Evolutionary conservation across 1,284 basidiomycete genomes (phyloP).

Genomic region (Cryptococcus amylolentus): DNA sequence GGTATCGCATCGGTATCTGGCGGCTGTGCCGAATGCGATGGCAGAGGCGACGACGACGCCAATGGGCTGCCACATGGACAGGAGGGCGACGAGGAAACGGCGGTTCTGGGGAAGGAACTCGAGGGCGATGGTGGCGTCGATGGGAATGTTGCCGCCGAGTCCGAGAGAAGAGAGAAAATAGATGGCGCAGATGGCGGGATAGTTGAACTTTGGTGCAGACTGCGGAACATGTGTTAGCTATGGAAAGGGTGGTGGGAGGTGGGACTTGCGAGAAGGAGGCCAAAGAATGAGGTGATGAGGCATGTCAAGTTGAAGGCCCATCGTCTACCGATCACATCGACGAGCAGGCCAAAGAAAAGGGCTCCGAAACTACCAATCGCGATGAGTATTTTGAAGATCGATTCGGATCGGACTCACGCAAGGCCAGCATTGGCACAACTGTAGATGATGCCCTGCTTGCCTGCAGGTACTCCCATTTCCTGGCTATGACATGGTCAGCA

Average conservation of each 20-base stretch:
- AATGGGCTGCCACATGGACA: conserved; percentile 49
- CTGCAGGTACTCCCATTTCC: conserved; percentile 32
- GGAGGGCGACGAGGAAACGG: conserved; percentile 50
- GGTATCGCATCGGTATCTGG: conserved; percentile 28
- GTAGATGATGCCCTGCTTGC: conserved; percentile 56
- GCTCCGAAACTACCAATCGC: conserved; percentile 3
- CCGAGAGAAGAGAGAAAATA: conserved; percentile 47
- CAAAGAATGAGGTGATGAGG: conserved; percentile 66
- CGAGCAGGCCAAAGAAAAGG: conserved; percentile 29
- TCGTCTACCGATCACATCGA: conserved; percentile 49
- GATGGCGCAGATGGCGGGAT: conserved; percentile 43
- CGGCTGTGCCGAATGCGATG: conserved; percentile 54
- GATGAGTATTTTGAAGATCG: conserved; percentile 43
- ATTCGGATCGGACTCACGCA: conserved; percentile 61
- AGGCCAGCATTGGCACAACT: conserved; percentile 52
- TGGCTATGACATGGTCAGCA: too few species aligned
- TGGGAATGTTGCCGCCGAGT: conserved; percentile 56
- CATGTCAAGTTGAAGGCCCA: conserved; percentile 72
- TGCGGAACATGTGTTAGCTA: conserved; percentile 52
- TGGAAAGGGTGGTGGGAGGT: conserved; percentile 50
- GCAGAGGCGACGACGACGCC: conserved; percentile 58
- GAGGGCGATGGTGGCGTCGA: conserved; percentile 73
- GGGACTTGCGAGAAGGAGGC: conserved; percentile 48
- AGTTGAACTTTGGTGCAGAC: conserved; percentile 41
- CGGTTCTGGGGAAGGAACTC: conserved; percentile 52